phyloP scores from a whole-genome alignment of 2,329 filamentous ascomycete species.

The Hymenoscyphus scutula region DNA sequence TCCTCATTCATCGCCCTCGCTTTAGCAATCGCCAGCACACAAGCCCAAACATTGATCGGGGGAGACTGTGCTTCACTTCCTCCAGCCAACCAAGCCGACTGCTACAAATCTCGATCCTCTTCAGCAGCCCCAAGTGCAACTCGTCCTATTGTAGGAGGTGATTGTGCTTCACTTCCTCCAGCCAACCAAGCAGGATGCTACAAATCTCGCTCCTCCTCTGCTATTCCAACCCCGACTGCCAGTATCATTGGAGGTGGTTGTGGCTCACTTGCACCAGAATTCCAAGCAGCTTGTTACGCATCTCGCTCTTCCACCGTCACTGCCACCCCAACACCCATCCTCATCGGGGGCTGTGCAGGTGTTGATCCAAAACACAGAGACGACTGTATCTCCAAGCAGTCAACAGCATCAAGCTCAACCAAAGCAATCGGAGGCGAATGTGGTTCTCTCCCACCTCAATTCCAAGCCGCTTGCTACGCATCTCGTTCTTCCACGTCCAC shows the following conservation, averaged over 20 bases:
- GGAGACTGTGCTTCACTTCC: slow-evolving; percentile 7
- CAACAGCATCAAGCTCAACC: not conserved
- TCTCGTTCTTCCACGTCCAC: not conserved
- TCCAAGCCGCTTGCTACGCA: slow-evolving; percentile 6
- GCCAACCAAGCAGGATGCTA: not conserved
- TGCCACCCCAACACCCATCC: not conserved
- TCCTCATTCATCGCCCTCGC: slow-evolving; percentile 6
- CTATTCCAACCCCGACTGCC: too few relatives aligned
- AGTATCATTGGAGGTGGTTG: not conserved
- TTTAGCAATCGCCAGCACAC: slow-evolving; percentile 4
- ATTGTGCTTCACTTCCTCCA: slow-evolving; percentile 4
- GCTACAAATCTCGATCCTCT: not conserved
- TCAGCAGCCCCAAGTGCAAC: too few relatives aligned
- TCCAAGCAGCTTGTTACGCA: not conserved
- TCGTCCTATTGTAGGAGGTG: not conserved
- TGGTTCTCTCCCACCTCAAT: not conserved
- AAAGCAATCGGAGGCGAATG: not conserved
- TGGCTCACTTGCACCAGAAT: not conserved
- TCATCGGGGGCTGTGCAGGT: not conserved
- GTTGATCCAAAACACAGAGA: not conserved
- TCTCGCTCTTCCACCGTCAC: not conserved
- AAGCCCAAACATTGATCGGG: not conserved
- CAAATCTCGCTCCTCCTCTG: too few relatives aligned
- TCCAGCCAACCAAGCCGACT: not conserved
- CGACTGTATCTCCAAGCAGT: not conserved